These are phyloP conservation scores for Hansenula lynferdii DNA, from an alignment of 1,139 yeast species.

Conservation along the genomic window DNA sequence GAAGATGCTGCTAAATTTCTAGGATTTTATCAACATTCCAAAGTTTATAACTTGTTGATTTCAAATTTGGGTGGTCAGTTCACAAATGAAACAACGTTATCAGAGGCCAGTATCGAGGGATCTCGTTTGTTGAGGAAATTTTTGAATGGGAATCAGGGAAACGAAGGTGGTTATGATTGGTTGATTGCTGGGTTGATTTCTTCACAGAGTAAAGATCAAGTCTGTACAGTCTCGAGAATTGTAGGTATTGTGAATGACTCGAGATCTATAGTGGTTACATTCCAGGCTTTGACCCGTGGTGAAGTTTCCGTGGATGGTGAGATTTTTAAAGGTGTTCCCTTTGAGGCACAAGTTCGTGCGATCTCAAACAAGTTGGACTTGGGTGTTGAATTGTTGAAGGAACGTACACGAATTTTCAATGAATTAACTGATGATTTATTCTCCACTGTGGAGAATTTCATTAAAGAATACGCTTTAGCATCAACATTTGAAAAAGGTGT, in stretches of 20 bases:
- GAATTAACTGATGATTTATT: slow-evolving; percentile 30
- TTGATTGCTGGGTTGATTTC: slow-evolving; percentile 29
- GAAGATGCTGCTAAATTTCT: slow-evolving; percentile 46
- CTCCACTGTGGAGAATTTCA: slow-evolving; percentile 37
- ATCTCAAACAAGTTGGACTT: slow-evolving; percentile 19
- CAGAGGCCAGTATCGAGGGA: slow-evolving; percentile 24
- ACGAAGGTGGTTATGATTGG: slow-evolving; percentile 28
- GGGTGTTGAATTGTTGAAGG: slow-evolving; percentile 20
- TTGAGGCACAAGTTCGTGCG: slow-evolving; percentile 31
- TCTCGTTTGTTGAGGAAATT: slow-evolving; percentile 21
- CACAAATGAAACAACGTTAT: too few relatives aligned
- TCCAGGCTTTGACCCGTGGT: slow-evolving; percentile 52
- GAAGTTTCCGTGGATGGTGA: slow-evolving; percentile 15
- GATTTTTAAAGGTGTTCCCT: slow-evolving; percentile 22
- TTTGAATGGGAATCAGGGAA: slow-evolving; percentile 20
- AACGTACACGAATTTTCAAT: slow-evolving; percentile 24
- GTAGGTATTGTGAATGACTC: slow-evolving; percentile 45
- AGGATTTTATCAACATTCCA: slow-evolving; percentile 22
- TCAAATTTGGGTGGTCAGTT: too few relatives aligned
- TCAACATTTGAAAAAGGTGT: slow-evolving; percentile 22
- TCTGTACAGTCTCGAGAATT: slow-evolving; percentile 45
- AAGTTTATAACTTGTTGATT: slow-evolving; percentile 18
- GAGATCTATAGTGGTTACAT: slow-evolving; percentile 40
- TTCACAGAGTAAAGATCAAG: slow-evolving; percentile 22
- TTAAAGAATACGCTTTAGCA: slow-evolving; percentile 34